A percentile compares a stretch with the other conserved stretches of the same genome.
Conservation (phyloP, 163 green algal genomes). For the Volvox carteri region DNA sequence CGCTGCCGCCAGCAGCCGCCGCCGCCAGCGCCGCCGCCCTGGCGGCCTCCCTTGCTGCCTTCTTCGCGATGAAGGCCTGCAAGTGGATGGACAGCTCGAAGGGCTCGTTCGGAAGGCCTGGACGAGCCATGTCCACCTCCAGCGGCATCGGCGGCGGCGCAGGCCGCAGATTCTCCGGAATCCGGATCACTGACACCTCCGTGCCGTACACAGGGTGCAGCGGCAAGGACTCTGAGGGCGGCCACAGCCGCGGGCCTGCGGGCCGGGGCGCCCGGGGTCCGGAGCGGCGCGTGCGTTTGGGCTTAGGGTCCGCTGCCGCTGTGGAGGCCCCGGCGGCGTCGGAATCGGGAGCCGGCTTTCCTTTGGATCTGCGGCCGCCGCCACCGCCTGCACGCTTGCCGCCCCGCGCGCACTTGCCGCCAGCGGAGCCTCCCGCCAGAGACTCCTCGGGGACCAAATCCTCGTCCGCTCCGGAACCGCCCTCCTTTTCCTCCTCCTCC, state of each 20-base stretch:
- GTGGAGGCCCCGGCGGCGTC: neutral
- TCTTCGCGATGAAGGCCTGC: neutral
- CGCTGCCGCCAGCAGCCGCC: neutral
- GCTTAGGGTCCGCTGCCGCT: neutral
- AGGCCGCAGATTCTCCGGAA: neutral
- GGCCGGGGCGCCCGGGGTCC: neutral
- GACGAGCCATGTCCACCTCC: neutral
- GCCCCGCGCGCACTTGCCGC: neutral
- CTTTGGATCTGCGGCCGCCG: neutral
- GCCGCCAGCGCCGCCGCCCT: conserved; percentile 2
- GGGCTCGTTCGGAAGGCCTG: neutral
- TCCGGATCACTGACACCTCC: neutral
- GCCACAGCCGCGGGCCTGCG: neutral
- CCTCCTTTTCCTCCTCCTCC: neutral
- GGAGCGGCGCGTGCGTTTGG: neutral
- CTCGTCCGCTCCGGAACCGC: neutral
- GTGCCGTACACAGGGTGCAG: neutral
- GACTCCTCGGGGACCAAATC: conserved; percentile 43
- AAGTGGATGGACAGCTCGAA: conserved; percentile 30
- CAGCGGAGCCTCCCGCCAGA: neutral
- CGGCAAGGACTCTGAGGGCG: neutral
- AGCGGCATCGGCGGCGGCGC: conserved; percentile 35
- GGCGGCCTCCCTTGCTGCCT: conserved; percentile 11
- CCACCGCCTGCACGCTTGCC: no score
- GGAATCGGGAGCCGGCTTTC: neutral